Evolutionary conservation across 768 basidiomycete genomes (phyloP).

Genomic region (Russula sp.): DNA sequence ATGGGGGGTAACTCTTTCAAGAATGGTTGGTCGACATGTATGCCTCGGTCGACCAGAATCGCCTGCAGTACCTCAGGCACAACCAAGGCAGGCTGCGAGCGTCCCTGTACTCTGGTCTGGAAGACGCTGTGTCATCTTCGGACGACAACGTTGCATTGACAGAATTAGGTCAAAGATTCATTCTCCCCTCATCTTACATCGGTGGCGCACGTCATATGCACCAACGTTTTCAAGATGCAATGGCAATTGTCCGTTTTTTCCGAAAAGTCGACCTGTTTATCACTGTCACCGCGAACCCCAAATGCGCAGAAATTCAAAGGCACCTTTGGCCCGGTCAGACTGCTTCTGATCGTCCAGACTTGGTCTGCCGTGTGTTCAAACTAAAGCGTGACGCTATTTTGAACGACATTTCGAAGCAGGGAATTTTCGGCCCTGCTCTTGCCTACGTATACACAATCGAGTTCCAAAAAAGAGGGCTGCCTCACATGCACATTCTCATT

Average conservation of each 20-base stretch:
- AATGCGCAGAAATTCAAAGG: background rate
- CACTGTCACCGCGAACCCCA: background rate
- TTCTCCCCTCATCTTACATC: conserved; percentile 38
- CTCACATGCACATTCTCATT: conserved; percentile 43
- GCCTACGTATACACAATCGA: conserved; percentile 12
- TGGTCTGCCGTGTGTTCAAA: conserved; percentile 41
- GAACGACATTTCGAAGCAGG: conserved; percentile 44
- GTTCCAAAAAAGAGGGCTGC: conserved; percentile 47
- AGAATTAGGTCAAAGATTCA: conserved; percentile 29
- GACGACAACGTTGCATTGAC: conserved; percentile 25
- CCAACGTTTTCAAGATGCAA: conserved; percentile 37
- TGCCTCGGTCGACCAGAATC: no score
- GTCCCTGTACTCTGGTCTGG: background rate
- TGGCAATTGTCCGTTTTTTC: conserved; percentile 37
- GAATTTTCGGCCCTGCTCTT: conserved; percentile 27
- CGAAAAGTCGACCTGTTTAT: conserved; percentile 37
- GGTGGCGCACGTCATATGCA: conserved; percentile 39
- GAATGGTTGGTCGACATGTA: no score
- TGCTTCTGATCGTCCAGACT: conserved; percentile 38
- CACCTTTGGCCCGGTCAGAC: conserved; percentile 24
- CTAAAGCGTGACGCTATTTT: no score
- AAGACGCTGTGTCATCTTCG: background rate
- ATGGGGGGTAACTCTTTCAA: no score
- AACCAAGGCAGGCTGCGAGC: no score
- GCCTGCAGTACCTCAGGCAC: no score